Conservation (phyloP, 1,139 yeast species). For the Geotrichum restrictum region DNA sequence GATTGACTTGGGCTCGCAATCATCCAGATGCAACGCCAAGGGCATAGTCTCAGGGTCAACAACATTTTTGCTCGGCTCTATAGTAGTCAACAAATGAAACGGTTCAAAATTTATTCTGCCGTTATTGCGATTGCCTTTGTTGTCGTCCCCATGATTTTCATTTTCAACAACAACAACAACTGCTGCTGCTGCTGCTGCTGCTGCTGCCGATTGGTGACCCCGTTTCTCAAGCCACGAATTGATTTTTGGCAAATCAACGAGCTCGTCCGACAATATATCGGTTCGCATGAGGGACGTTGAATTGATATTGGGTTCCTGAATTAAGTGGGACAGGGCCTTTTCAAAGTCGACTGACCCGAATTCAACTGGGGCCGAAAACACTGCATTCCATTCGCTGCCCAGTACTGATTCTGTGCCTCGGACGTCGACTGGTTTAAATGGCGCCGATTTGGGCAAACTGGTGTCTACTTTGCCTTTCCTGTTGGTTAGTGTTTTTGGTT, state of each 20-base stretch:
- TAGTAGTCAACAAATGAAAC: constrained; percentile 12
- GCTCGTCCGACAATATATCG: constrained; percentile 60
- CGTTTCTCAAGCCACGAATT: constrained; percentile 17
- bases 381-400: constrained; percentile 60
- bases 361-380: constrained; percentile 32
- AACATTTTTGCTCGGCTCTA: not conserved
- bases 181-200: no score
- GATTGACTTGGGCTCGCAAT: constrained; percentile 48
- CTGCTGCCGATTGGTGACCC: no score
- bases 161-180: no score
- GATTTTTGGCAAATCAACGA: constrained; percentile 12
- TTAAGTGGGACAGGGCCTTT: constrained; percentile 73
- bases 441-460: constrained; percentile 4
- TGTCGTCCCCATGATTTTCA: no score
- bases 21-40: constrained; percentile 48
- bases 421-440: constrained; percentile 28
- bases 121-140: no score
- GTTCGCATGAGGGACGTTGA: constrained; percentile 89
- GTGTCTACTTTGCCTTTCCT: constrained; percentile 6
- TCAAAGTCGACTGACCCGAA: constrained; percentile 52
- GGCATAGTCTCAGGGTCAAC: constrained; percentile 26
- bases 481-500: not conserved
- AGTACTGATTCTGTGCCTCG: constrained; percentile 44
- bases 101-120: not conserved
- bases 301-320: constrained; percentile 83